Percentiles rank a stretch among this genome's conserved stretches.
Evolutionary conservation across 2,329 filamentous ascomycete genomes (phyloP).

Genomic region (Orbilia ellipsospora): DNA sequence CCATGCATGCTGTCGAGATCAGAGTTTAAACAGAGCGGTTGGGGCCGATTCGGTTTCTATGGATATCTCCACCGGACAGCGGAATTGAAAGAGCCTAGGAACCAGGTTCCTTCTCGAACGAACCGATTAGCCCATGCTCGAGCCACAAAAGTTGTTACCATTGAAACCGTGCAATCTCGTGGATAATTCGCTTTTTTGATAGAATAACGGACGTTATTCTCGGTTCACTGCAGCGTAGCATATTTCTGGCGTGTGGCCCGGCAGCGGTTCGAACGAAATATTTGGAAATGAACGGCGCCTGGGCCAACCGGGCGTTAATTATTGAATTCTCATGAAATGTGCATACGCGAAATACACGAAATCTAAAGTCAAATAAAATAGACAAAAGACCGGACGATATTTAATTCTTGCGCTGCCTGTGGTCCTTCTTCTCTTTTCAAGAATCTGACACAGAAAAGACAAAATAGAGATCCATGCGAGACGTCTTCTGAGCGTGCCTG

Average conservation of each 20-base stretch:
- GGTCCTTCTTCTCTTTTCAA: background rate
- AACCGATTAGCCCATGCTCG: conserved; percentile 17
- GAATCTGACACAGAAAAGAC: conserved; percentile 31
- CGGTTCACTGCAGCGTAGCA: background rate
- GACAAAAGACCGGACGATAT: conserved; percentile 36
- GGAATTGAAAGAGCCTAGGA: conserved; percentile 25
- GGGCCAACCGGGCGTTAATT: background rate
- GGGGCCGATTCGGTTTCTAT: conserved; percentile 54
- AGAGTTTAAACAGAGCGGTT: conserved; percentile 26
- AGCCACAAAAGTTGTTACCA: conserved; percentile 11
- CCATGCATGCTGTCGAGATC: background rate
- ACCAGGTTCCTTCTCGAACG: conserved; percentile 27
- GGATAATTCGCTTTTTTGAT: conserved; percentile 21
- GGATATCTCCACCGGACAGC: conserved; percentile 49
- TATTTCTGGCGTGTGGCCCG: background rate
- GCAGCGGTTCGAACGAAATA: background rate
- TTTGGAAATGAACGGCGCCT: conserved; percentile 17
- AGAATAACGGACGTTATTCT: conserved; percentile 16
- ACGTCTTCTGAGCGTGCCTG: conserved; percentile 12
- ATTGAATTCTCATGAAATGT: background rate
- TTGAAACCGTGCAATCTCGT: conserved; percentile 32
- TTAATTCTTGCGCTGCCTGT: conserved; percentile 10
- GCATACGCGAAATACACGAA: background rate
- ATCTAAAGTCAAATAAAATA: background rate
- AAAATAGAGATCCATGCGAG: conserved; percentile 29